A percentile compares a stretch with the other conserved stretches of the same genome.
Conservation (phyloP, 192 early-diverging fungal genomes). For the Mortierella antarctica region DNA sequence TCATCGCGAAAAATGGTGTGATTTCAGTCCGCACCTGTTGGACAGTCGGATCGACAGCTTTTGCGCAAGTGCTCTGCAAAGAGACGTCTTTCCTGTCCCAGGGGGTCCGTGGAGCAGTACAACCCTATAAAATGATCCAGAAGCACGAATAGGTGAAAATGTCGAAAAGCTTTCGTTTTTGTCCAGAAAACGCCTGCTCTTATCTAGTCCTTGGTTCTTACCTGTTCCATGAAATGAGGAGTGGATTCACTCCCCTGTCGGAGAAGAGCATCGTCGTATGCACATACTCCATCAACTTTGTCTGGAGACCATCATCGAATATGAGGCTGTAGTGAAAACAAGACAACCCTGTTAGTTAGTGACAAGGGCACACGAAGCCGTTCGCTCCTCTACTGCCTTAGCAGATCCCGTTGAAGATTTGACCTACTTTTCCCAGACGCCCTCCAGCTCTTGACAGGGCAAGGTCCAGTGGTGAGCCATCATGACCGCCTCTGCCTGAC, state of each 20-base stretch:
- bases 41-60: conserved; percentile 70
- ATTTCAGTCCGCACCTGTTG: conserved; percentile 29
- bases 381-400: too few species aligned
- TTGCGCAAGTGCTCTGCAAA: conserved; percentile 74
- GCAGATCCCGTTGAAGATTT: too few species aligned
- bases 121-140: conserved; percentile 42
- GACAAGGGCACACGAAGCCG: too few species aligned
- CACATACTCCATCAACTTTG: conserved; percentile 68
- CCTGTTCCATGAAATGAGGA: conserved; percentile 71
- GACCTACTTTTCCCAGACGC: conserved; percentile 64
- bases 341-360: background rate
- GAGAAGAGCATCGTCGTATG: conserved; percentile 72
- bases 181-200: background rate
- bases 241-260: conserved; percentile 62
- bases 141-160: background rate
- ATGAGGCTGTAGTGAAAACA: conserved; percentile 51
- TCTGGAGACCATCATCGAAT: conserved; percentile 67
- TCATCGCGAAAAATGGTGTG: too few species aligned
- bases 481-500: conserved; percentile 55
- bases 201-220: background rate
- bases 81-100: conserved; percentile 75
- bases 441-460: conserved; percentile 58
- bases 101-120: conserved; percentile 76
- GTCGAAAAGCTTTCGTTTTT: too few species aligned
- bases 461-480: conserved; percentile 62